A percentile compares a stretch with the other conserved stretches of the same genome.
These are phyloP conservation scores for Hirsutella thompsonii DNA, from an alignment of 2,329 filamentous ascomycete species.

Conservation along the genomic window DNA sequence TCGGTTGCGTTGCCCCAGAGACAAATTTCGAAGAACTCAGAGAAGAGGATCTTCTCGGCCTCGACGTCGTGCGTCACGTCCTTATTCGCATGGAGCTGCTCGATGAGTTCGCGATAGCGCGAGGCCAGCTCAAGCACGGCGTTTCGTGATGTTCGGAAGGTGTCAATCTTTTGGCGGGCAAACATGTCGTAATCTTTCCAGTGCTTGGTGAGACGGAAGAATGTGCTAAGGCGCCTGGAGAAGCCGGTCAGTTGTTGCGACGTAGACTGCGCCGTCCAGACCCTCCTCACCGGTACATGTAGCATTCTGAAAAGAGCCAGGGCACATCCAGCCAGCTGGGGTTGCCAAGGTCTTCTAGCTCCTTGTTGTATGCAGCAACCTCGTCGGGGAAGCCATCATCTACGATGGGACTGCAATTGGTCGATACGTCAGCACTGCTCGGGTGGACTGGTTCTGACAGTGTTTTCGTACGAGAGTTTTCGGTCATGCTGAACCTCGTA, in stretches of 20 bases:
- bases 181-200: slow-evolving; percentile 93
- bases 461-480: slow-evolving; percentile 50
- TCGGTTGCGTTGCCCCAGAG: slow-evolving; percentile 97
- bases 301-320: slow-evolving; percentile 92
- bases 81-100: slow-evolving; percentile 45
- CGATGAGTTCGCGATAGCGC: slow-evolving; percentile 63
- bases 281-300: slow-evolving; percentile 59
- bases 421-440: neutral
- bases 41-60: slow-evolving; percentile 68
- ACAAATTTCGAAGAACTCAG: slow-evolving; percentile 91
- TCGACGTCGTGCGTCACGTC: slow-evolving; percentile 43
- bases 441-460: neutral
- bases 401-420: slow-evolving; percentile 44
- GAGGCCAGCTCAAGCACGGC: slow-evolving; percentile 72
- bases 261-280: slow-evolving; percentile 4
- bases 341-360: slow-evolving; percentile 60
- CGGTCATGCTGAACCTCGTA: slow-evolving; percentile 92
- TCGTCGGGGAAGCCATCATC: slow-evolving; percentile 75
- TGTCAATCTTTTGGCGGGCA: slow-evolving; percentile 75
- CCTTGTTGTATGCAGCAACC: slow-evolving; percentile 71
- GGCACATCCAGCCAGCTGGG: slow-evolving; percentile 73
- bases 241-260: neutral
- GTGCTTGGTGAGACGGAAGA: slow-evolving; percentile 62
- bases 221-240: slow-evolving; percentile 58
- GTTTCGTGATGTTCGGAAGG: slow-evolving; percentile 81